Evolutionary conservation across 352 stramenopile species (phyloP), one percentile per base, ranked within the genome.

Genomic region (Nothophytophthora sp.): DNA sequence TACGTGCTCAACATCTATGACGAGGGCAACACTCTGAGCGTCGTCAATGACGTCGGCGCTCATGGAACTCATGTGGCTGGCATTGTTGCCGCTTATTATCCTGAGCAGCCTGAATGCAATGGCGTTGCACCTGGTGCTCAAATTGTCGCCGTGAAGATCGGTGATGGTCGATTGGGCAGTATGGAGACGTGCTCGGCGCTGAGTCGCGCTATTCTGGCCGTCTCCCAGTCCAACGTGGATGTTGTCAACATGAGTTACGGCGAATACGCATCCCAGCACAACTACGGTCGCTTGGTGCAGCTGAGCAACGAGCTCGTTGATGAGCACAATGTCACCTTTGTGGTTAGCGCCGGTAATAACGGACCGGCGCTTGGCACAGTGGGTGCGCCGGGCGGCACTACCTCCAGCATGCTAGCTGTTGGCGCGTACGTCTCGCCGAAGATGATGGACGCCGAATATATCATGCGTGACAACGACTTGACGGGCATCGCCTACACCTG

Each of bases 181-280:
- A 98, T 98, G 91, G 96, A 99, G 84, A 98, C 96, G 13, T 86
- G 67, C 10, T 72, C 81, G 4, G 88, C 81, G 5, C 52, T 99
- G 24, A 92, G 81, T 34, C 86, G 96, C 39, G 96, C 90, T 0
- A 82, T 99, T 35, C 78, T 96, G 38, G 89, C 95, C 4, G 90
- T 97, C 18, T 84, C 96, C 44, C 61, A 86, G 25, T 62, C 85
- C 28, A 89, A 90, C 13, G 92, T 84, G n/a, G 92, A 99, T 65
- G 46, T 99, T 0, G 84, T 99, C 23, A 99, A 99, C 77, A 95
- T 99, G 76, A 98, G 86, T 35, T 99, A 98, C 66, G 96, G 96
- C 20, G 96, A 99, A 70, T 92, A 96, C 32, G 91, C 81, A 22
- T 80, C 67, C 18, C 63, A 96, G 60, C 83, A 95, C 41, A 86